Conservation (phyloP, 2,329 filamentous ascomycete species). For the Colletotrichum nymphaeae region DNA sequence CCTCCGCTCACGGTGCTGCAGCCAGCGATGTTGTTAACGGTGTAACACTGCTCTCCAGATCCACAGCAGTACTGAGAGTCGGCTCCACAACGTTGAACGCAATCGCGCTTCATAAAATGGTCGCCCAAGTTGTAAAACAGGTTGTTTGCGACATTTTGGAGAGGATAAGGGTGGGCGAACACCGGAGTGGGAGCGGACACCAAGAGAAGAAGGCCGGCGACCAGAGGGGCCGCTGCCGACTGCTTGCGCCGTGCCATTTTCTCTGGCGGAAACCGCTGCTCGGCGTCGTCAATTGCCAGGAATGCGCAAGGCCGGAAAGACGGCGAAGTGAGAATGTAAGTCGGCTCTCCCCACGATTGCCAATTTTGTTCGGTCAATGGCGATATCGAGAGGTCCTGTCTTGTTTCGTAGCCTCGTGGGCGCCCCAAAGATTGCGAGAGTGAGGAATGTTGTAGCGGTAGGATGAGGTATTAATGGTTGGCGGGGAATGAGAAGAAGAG, state of each 20-base stretch:
- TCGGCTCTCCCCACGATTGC: conserved; percentile 3
- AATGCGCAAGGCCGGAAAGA: conserved; percentile 21
- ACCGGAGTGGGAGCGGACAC: conserved; percentile 45
- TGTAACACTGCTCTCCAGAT: conserved; percentile 62
- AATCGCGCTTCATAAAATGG: conserved; percentile 62
- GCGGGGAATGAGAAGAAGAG: neutral
- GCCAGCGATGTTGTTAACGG: conserved; percentile 60
- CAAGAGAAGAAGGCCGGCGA: conserved; percentile 50
- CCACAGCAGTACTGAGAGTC: conserved; percentile 68
- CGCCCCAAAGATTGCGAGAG: neutral
- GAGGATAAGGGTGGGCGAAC: conserved; percentile 60
- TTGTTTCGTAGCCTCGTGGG: conserved; percentile 12
- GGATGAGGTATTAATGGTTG: conserved; percentile 29
- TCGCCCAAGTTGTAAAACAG: conserved; percentile 59
- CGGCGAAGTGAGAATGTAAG: neutral
- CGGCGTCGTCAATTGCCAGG: conserved; percentile 47
- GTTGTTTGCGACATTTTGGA: conserved; percentile 49
- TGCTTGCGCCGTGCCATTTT: conserved; percentile 27
- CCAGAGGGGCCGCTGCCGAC: conserved; percentile 25
- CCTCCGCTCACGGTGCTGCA: conserved; percentile 54
- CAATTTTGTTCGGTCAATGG: neutral
- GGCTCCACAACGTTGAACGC: conserved; percentile 64
- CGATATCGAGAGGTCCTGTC: neutral
- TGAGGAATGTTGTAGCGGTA: conserved; percentile 23
- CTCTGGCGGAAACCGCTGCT: conserved; percentile 36